Conservation (phyloP, 1,284 basidiomycete genomes). For the Papiliotrema nemorosa region DNA sequence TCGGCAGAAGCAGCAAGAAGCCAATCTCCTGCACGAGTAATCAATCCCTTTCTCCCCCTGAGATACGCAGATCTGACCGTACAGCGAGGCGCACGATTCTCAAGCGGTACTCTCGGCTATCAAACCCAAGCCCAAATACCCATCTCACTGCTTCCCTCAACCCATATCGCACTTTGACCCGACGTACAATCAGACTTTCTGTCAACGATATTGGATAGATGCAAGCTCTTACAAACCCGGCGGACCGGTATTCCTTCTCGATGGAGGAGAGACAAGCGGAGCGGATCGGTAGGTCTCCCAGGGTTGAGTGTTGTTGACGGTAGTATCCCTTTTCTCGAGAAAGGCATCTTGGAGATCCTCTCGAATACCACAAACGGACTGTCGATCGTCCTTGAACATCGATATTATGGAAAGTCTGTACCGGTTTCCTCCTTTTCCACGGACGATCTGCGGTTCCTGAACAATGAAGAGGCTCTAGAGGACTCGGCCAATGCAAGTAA, state of each 20-base stretch:
- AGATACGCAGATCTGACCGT: neutral
- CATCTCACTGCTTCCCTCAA: conserved; percentile 66
- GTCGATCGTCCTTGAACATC: conserved; percentile 84
- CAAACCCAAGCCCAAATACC: conserved; percentile 17
- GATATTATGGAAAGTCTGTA: conserved; percentile 63
- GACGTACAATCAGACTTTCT: conserved; percentile 49
- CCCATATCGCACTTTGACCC: conserved; percentile 68
- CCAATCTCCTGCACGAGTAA: neutral
- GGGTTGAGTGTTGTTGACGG: neutral
- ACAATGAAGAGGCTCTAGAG: conserved; percentile 82
- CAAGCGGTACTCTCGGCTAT: too few relatives aligned
- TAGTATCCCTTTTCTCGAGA: conserved; percentile 49
- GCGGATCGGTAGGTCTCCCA: conserved; percentile 29
- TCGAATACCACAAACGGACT: conserved; percentile 74
- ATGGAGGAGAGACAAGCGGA: conserved; percentile 72
- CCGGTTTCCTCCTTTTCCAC: conserved; percentile 66
- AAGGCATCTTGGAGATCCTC: conserved; percentile 79
- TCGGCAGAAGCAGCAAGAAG: neutral
- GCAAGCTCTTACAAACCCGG: conserved; percentile 71
- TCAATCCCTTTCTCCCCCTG: neutral
- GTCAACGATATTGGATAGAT: conserved; percentile 76
- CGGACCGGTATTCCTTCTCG: conserved; percentile 74
- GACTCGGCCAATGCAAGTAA: conserved; percentile 67
- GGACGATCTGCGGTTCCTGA: conserved; percentile 75
- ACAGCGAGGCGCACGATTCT: neutral